Conservation (phyloP, 495 filamentous ascomycete species). For the Niebla homalea region DNA sequence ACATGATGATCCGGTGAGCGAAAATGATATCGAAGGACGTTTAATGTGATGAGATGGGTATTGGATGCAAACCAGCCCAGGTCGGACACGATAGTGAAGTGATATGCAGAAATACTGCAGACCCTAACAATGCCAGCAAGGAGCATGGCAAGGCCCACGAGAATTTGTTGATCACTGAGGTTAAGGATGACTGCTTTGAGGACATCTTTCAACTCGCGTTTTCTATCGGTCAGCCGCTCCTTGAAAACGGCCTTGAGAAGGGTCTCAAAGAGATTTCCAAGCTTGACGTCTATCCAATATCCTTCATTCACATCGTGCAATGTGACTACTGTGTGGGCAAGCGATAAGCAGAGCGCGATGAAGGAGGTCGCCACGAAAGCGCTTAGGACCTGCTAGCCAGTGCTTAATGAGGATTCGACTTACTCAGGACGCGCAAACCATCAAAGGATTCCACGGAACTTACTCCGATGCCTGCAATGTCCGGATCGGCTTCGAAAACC, state of each 20-base stretch:
- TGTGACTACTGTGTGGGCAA: conserved; percentile 1
- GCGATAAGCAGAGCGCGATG: conserved; percentile 1
- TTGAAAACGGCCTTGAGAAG: neutral
- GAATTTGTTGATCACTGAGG: conserved; percentile 34
- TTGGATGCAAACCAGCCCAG: conserved; percentile 22
- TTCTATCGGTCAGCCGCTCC: neutral
- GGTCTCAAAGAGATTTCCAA: no score
- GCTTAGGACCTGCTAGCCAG: conserved; percentile 5
- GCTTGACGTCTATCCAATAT: neutral
- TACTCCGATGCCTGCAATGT: conserved; percentile 17
- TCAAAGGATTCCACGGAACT: neutral
- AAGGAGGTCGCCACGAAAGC: conserved; percentile 7
- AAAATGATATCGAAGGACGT: conserved; percentile 13
- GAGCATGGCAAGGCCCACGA: conserved; percentile 28
- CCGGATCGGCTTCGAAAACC: conserved; percentile 11
- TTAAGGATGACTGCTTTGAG: conserved; percentile 16
- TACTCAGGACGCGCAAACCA: neutral
- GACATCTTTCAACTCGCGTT: neutral
- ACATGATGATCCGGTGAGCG: conserved; percentile 5
- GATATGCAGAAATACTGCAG: conserved; percentile 24
- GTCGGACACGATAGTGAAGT: conserved; percentile 23
- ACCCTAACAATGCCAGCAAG: conserved; percentile 19
- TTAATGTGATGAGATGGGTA: conserved; percentile 19
- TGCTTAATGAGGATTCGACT: neutral
- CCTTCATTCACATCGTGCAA: neutral